Percentiles rank a stretch among this genome's conserved stretches.
Conservation (phyloP, 495 filamentous ascomycete genomes). For the Cercophora newfieldiana region DNA sequence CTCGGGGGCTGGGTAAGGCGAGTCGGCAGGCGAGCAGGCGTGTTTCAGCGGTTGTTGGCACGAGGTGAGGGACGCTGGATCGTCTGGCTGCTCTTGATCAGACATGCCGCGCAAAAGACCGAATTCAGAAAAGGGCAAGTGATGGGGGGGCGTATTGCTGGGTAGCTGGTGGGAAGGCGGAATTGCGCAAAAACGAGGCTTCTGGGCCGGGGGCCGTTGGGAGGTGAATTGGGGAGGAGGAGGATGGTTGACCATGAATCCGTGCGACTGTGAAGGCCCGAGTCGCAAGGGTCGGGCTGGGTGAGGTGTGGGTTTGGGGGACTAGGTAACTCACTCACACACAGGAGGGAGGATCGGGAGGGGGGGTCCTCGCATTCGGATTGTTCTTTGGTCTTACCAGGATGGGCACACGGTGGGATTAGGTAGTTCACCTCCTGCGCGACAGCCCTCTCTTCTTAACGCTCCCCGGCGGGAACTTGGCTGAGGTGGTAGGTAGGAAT, state of each 20-base stretch:
- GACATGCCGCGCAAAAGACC: conserved; percentile 27
- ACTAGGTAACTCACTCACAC: conserved; percentile 14
- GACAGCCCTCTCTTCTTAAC: not conserved
- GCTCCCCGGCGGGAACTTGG: not conserved
- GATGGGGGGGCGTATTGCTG: conserved; percentile 10
- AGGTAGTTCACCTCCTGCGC: not conserved
- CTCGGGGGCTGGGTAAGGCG: not conserved
- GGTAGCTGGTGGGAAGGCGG: conserved; percentile 2
- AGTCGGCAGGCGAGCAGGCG: conserved; percentile 11
- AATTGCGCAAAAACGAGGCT: conserved; percentile 22
- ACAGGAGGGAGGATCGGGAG: conserved; percentile 12
- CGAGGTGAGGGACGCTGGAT: conserved; percentile 15
- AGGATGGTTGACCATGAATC: conserved; percentile 29
- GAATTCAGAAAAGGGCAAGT: not conserved
- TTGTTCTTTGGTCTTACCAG: conserved; percentile 7
- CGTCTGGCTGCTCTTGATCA: conserved; percentile 22
- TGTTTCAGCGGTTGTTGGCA: conserved; percentile 12
- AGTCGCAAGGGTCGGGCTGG: conserved; percentile 16
- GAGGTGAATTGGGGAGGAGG: conserved; percentile 21
- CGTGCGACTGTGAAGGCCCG: conserved; percentile 19
- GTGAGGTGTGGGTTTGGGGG: conserved; percentile 8
- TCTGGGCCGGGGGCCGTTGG: conserved; percentile 5
- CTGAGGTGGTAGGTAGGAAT: not conserved
- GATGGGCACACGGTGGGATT: not conserved
- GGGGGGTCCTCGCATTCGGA: conserved; percentile 10